Base-by-base conservation (phyloP, 1,139 yeast genomes). In the Komagataea norvegica region DNA sequence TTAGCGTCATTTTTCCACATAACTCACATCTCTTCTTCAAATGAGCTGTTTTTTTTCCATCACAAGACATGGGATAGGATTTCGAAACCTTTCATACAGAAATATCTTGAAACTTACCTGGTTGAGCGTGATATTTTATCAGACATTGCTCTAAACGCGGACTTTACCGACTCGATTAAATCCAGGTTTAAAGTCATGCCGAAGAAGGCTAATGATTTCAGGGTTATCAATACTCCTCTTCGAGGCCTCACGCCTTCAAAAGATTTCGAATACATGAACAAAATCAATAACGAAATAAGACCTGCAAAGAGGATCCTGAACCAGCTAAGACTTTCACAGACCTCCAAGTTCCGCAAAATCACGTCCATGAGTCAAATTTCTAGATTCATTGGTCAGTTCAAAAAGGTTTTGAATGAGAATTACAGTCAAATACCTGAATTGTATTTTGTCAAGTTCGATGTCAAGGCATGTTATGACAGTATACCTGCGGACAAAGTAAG, bases 401-500 rank as follows among this genome's bases (percentile, higher is more conserved):
- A 59, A 45, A 25, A 27, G 1, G 38, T 68, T 1, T 10, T 54
- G 1, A 13, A 37, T 3, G 44, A 48, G 7, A 43, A 50, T 27
- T 27, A 33, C 14, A 34, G 52, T 0, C 28, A 21, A 1, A 19
- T 70, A 1, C 77, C 77, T 0, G 40, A 50, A 9, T 51, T 81
- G 1, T 73, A 65, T 52, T 71, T 74, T 29, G 65, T 82, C 25
- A 86, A 85, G 49, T 83, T 87, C 54, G 98, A 91, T 55, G 77
- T 86, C 53, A 70, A 71, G 40, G 72, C 79, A 13, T 88, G 96
- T 41, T 91, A 80, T 55, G 97, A 91, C 52, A 74, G 79, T 4
- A 65, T 89, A 15, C 80, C 87, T 6, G 75, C 74, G 31, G 51
- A 54, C 0, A 64, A 65, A 39, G 71, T 82, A 1, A 44, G 67